Conservation (phyloP, 495 filamentous ascomycete species). For the Xylaria grammica region DNA sequence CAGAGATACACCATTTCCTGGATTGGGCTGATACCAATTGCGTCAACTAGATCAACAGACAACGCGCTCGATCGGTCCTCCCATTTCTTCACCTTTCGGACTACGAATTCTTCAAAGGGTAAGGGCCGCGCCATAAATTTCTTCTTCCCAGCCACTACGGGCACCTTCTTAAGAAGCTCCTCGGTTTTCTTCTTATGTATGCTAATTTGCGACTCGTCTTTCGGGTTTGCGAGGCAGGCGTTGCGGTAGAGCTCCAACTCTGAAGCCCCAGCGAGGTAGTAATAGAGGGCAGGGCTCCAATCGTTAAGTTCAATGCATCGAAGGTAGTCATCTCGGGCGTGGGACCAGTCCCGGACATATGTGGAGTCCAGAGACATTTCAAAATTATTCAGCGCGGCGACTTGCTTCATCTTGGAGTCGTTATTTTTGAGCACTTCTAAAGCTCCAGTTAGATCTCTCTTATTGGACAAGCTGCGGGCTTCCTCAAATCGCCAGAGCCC, state of each 20-base stretch:
- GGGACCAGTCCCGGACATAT: constrained; percentile 75
- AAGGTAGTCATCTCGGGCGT: constrained; percentile 74
- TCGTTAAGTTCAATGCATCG: constrained; percentile 83
- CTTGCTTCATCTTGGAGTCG: constrained; percentile 80
- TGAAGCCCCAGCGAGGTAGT: constrained; percentile 80
- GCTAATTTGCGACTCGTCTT: constrained; percentile 53
- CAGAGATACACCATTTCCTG: constrained; percentile 98
- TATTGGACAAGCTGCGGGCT: constrained; percentile 75
- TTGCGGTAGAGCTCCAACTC: constrained; percentile 82
- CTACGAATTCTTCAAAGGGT: constrained; percentile 88
- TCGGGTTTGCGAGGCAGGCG: constrained; percentile 55
- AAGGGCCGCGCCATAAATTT: constrained; percentile 86
- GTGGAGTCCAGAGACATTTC: constrained; percentile 81
- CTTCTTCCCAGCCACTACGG: constrained; percentile 80
- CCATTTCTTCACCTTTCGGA: constrained; percentile 89
- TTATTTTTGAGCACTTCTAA: constrained; percentile 64
- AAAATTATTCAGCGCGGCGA: constrained; percentile 79
- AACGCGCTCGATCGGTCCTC: constrained; percentile 74
- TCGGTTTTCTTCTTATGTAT: constrained; percentile 65
- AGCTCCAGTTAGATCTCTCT: constrained; percentile 69
- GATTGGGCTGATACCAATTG: constrained; percentile 79
- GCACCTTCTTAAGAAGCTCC: constrained; percentile 72
- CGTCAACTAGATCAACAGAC: constrained; percentile 75
- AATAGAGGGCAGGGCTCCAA: constrained; percentile 90
- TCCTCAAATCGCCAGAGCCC: constrained; percentile 91